Evolutionary conservation across 1,284 basidiomycete species (phyloP).

Genomic region (Vanrija humicola): DNA sequence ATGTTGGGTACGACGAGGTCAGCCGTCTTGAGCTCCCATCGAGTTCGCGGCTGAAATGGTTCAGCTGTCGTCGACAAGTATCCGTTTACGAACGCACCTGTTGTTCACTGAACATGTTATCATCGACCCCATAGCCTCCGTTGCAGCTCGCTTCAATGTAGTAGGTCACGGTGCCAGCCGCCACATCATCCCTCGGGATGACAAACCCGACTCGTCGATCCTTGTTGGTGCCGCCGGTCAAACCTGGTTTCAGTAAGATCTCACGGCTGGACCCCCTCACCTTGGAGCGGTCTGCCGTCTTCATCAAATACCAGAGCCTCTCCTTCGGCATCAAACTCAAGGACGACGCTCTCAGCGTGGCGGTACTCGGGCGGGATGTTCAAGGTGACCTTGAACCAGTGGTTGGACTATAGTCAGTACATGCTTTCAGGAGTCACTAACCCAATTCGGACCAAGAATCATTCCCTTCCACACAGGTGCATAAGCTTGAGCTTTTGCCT

Average conservation of each 20-base stretch:
- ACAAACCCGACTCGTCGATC: slow-evolving; percentile 88
- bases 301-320: slow-evolving; percentile 83
- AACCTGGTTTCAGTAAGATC: slow-evolving; percentile 51
- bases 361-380: slow-evolving; percentile 20
- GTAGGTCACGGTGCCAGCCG: slow-evolving; percentile 62
- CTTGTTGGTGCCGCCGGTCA: slow-evolving; percentile 77
- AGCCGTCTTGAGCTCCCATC: slow-evolving; percentile 51
- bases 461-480: slow-evolving; percentile 4
- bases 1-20: slow-evolving; percentile 85
- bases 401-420: slow-evolving; percentile 56
- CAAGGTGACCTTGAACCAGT: slow-evolving; percentile 81
- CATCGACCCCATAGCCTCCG: slow-evolving; percentile 74
- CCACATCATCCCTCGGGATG: slow-evolving; percentile 62
- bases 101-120: slow-evolving; percentile 3
- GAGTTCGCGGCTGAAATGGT: not conserved
- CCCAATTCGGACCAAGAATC: slow-evolving; percentile 37
- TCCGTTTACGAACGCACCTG: not conserved
- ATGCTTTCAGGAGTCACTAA: no score
- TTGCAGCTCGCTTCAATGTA: slow-evolving; percentile 75
- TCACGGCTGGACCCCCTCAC: not conserved
- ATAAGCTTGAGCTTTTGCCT: slow-evolving; percentile 53
- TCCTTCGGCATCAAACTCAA: slow-evolving; percentile 87
- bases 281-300: slow-evolving; percentile 53
- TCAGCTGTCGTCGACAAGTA: no score
- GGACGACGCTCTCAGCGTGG: not conserved